These are phyloP conservation scores for Phialemonium atrogriseum DNA, from an alignment of 2,329 filamentous ascomycete species.

Conservation along the genomic window DNA sequence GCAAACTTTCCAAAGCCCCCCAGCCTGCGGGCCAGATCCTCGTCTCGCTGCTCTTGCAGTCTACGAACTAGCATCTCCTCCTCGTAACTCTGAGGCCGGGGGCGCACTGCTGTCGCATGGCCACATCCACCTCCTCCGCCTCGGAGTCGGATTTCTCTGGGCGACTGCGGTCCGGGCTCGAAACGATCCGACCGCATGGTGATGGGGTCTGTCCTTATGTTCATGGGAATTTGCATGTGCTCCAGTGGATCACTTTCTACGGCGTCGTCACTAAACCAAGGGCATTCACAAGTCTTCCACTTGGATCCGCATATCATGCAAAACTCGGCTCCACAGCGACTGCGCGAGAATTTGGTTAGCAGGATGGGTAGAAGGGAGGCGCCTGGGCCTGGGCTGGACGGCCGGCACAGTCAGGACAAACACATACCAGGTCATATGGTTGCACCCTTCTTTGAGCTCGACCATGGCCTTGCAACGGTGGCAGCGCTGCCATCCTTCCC, in stretches of 20 bases:
- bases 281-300: constrained; percentile 79
- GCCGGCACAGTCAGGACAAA: constrained; percentile 5
- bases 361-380: too few species aligned
- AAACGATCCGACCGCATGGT: constrained; percentile 7
- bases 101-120: constrained; percentile 13
- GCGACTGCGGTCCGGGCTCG: constrained; percentile 19
- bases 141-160: constrained; percentile 23
- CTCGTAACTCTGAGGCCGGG: constrained; percentile 30
- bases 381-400: too few species aligned
- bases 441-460: constrained; percentile 74
- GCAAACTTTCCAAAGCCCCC: constrained; percentile 26
- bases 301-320: constrained; percentile 77
- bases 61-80: constrained; percentile 37
- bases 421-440: constrained; percentile 83
- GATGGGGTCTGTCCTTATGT: constrained; percentile 5
- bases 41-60: constrained; percentile 38
- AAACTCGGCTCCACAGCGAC: constrained; percentile 74
- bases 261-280: constrained; percentile 63
- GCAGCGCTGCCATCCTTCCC: constrained; percentile 68
- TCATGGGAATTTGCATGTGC: constrained; percentile 40
- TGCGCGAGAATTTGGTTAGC: constrained; percentile 12
- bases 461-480: constrained; percentile 66
- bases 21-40: constrained; percentile 28
- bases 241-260: constrained; percentile 45
- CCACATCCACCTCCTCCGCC: constrained; percentile 15